These are phyloP conservation scores for Solanum aculeatissimum DNA, from an alignment of 305 asterid genomes.

Conservation along the genomic window DNA sequence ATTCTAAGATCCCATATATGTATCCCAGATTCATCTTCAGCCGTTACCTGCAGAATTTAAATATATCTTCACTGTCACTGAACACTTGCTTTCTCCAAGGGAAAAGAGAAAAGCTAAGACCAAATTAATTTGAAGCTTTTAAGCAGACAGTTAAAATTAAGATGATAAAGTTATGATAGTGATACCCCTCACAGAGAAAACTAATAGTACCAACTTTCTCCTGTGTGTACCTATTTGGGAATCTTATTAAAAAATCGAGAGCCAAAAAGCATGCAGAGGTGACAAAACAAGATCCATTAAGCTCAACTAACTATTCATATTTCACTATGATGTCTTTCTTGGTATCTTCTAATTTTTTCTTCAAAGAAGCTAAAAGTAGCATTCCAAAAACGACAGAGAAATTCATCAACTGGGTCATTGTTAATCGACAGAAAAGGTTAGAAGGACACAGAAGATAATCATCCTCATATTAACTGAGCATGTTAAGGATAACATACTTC, in stretches of 20 bases:
- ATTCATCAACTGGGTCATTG: neutral
- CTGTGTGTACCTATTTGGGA: neutral
- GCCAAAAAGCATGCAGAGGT: neutral
- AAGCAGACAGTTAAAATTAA: neutral
- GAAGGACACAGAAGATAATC: neutral
- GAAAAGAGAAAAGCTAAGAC: neutral
- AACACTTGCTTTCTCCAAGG: neutral
- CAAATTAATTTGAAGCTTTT: neutral
- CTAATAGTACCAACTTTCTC: neutral
- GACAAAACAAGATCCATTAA: neutral
- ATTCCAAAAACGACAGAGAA: neutral
- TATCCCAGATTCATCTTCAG: slow-evolving; percentile 93
- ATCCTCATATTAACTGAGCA: neutral
- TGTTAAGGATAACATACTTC: neutral
- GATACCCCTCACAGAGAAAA: neutral
- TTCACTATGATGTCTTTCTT: neutral
- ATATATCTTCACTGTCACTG: neutral
- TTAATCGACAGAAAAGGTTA: neutral
- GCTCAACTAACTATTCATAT: neutral
- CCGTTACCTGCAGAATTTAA: slow-evolving; percentile 59
- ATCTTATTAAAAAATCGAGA: neutral
- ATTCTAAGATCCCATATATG: slow-evolving; percentile 88
- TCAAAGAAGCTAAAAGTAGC: neutral
- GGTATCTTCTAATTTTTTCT: neutral
- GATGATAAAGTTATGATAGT: neutral